Base-by-base conservation (phyloP, 768 basidiomycete species). In the Phanerodontia chrysosporium region DNA sequence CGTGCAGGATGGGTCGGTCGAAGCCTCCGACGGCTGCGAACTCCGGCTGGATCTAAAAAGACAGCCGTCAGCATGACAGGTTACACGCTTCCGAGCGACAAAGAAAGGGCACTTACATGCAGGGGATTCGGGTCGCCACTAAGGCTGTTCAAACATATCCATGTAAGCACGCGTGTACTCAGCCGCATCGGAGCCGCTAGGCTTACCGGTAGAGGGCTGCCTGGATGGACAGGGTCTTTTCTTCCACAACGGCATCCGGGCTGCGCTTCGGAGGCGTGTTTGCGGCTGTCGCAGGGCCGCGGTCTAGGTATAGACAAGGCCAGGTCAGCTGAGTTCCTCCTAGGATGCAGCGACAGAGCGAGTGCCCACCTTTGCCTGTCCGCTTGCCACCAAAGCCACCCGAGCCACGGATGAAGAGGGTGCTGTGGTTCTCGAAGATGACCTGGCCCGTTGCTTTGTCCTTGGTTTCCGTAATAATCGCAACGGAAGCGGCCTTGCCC, bases 351-450 rank as follows among this genome's bases (percentile, higher is more conserved):
- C 4, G 12, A 32, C 7, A 28, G 48, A 62, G 22, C 29, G 30
- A 36, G 5, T 21, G n/a, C 46, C 46, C 42, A 92, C 95, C 92
- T 51, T 76, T 84, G 30, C 94, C 95, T 29, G 72, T 75, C 58
- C 92, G 90, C 76, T 90, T 92, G 18, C 97, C 97, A 2, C 93
- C 93, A 72, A 99, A 97, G 0, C 95, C 95, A n/a, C 97, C 97
- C 25, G 91, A 81, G 1, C 95, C 95, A 57, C 97, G 91, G 62
- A 96, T 85, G 73, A 98, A 90, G 1, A 95, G 78, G 0, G 96
- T 99, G 13, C 86, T 83, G 70, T 95, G 91, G 72, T 92, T 97
- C 74, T 97, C 94, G 69, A 92, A 96, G 55, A 98, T 80, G 55
- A 92, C 74, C 57, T 89, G 77, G 2, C 94, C 95, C 0, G 86